Evolutionary conservation across 2,329 filamentous ascomycete species (phyloP).

Genomic region (Aciculosporium take): DNA sequence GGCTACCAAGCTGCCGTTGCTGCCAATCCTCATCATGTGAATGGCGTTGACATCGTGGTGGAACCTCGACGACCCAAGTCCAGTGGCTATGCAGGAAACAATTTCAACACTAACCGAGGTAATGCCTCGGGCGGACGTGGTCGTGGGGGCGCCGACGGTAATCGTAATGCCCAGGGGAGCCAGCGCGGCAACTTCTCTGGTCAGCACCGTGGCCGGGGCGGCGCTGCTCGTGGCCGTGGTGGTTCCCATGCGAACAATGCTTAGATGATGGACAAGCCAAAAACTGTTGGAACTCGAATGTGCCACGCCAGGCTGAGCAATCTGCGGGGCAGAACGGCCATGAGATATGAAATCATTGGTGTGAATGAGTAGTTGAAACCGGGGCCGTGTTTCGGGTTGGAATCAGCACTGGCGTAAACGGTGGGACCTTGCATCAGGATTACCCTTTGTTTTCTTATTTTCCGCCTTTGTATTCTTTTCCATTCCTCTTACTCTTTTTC

Average conservation of each 20-base stretch:
- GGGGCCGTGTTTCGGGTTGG: slow-evolving; percentile 16
- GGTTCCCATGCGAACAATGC: slow-evolving; percentile 40
- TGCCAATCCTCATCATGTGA: slow-evolving; percentile 75
- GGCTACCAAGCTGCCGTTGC: slow-evolving; percentile 72
- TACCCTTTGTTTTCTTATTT: slow-evolving; percentile 1
- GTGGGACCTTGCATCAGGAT: slow-evolving; percentile 8
- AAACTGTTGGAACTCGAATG: neutral
- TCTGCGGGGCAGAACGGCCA: neutral
- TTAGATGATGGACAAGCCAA: slow-evolving; percentile 15
- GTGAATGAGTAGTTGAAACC: slow-evolving; percentile 13
- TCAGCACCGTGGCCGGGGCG: slow-evolving; percentile 50
- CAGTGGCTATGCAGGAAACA: slow-evolving; percentile 54
- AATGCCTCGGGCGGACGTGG: slow-evolving; percentile 42
- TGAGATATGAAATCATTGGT: neutral
- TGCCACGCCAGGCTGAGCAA: neutral
- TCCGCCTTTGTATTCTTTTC: slow-evolving; percentile 4
- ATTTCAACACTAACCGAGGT: slow-evolving; percentile 48
- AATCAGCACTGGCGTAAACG: slow-evolving; percentile 10
- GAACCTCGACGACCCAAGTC: slow-evolving; percentile 78
- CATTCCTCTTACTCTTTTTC: slow-evolving; percentile 1
- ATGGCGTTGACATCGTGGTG: slow-evolving; percentile 68
- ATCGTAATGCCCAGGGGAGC: slow-evolving; percentile 43
- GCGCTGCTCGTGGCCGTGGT: slow-evolving; percentile 50
- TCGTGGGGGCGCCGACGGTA: slow-evolving; percentile 49
- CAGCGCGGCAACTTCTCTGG: slow-evolving; percentile 59